phyloP scores from a whole-genome alignment of 2,329 filamentous ascomycete genomes.

The Xylariaceae sp. region DNA sequence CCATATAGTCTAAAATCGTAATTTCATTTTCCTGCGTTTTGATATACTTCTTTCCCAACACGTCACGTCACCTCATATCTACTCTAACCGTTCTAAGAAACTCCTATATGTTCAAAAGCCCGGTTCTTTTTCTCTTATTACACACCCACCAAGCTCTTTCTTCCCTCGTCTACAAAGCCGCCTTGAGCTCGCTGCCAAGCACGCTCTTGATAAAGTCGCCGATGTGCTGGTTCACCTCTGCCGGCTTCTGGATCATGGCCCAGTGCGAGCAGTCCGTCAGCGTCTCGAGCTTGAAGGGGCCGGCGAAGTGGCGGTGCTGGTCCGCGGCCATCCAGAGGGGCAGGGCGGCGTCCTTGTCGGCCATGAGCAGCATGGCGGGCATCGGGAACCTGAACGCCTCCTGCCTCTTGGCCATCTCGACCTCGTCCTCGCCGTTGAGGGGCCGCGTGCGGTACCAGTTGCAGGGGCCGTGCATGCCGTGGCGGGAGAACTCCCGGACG shows the following conservation, averaged over 20 bases:
- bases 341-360: slow-evolving; percentile 65
- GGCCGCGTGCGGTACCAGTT: slow-evolving; percentile 81
- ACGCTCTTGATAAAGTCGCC: slow-evolving; percentile 60
- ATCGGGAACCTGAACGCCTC: slow-evolving; percentile 54
- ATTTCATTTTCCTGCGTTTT: too few species aligned
- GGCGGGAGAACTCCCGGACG: slow-evolving; percentile 60
- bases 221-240: slow-evolving; percentile 64
- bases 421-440: slow-evolving; percentile 74
- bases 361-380: slow-evolving; percentile 71
- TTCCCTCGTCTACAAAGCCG: slow-evolving; percentile 37
- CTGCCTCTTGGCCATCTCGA: slow-evolving; percentile 45
- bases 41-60: too few species aligned
- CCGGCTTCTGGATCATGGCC: slow-evolving; percentile 70
- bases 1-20: too few species aligned
- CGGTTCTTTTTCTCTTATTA: too few species aligned
- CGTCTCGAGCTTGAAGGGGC: slow-evolving; percentile 59
- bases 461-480: slow-evolving; percentile 71
- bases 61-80: too few species aligned
- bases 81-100: too few species aligned
- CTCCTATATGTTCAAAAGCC: too few species aligned
- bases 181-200: slow-evolving; percentile 31
- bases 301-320: slow-evolving; percentile 64
- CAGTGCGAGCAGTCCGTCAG: slow-evolving; percentile 62
- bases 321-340: slow-evolving; percentile 63
- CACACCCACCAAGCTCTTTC: not conserved